These are phyloP conservation scores for Triticum turgidum DNA, from an alignment of 176 grass and related monocot genomes.

Conservation along the genomic window DNA sequence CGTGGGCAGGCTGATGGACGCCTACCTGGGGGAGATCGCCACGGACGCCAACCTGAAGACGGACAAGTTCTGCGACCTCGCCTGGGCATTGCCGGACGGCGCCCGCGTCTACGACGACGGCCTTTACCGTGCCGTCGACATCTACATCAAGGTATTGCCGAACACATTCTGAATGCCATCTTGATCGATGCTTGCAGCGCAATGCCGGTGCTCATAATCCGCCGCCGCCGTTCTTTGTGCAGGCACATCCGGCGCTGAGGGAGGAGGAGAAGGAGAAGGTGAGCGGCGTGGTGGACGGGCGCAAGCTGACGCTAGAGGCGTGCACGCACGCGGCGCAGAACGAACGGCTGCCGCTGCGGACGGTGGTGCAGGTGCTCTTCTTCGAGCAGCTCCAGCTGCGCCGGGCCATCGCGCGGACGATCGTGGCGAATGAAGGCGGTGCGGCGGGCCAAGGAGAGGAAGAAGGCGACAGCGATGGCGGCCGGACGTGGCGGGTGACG, in stretches of 20 bases:
- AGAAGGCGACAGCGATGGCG: constrained; percentile 25
- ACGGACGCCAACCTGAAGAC: constrained; percentile 85
- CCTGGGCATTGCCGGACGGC: constrained; percentile 77
- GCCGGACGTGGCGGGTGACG: constrained; percentile 52
- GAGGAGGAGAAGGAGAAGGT: constrained; percentile 95
- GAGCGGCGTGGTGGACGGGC: constrained; percentile 75
- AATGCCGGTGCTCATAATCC: background rate
- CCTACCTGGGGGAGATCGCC: constrained; percentile 86
- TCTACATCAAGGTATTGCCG: constrained; percentile 80
- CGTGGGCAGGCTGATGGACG: constrained; percentile 73
- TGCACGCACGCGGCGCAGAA: constrained; percentile 96
- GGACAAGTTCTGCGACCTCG: constrained; percentile 88
- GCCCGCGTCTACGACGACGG: constrained; percentile 86
- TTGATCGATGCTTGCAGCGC: background rate
- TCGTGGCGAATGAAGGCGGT: constrained; percentile 59
- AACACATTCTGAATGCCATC: background rate
- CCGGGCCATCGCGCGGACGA: constrained; percentile 67
- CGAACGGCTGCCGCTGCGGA: constrained; percentile 79
- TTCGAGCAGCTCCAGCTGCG: constrained; percentile 99
- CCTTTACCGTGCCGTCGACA: constrained; percentile 94
- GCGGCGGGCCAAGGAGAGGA: constrained; percentile 43
- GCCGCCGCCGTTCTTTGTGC: background rate
- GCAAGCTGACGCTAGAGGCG: constrained; percentile 92
- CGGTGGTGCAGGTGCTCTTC: constrained; percentile 96
- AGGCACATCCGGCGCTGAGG: constrained; percentile 71